Conservation (phyloP, 345 rosid genomes). For the Euphorbia lathyris region DNA sequence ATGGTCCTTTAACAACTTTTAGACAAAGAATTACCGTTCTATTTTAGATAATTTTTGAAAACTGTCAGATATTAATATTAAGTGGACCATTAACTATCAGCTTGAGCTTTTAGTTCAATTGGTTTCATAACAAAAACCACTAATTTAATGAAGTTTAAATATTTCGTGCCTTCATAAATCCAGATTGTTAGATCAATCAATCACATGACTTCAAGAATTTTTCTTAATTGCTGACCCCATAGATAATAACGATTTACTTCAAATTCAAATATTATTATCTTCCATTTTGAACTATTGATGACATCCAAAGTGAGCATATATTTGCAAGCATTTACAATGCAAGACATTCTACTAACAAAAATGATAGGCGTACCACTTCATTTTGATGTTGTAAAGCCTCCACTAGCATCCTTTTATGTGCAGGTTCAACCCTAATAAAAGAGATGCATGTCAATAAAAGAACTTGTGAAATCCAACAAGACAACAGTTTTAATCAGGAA, state of each 20-base stretch:
- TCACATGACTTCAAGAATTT: neutral
- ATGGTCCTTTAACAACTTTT: neutral
- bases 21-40: neutral
- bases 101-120: too few species aligned
- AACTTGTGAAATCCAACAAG: constrained; percentile 11
- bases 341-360: constrained; percentile 4
- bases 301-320: neutral
- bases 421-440: constrained; percentile 84
- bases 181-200: neutral
- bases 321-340: neutral
- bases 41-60: neutral
- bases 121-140: too few species aligned
- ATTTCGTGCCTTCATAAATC: neutral
- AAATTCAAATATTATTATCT: neutral
- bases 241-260: neutral
- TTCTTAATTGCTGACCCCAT: neutral
- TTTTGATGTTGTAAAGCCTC: constrained; percentile 95
- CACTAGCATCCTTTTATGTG: constrained; percentile 97
- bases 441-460: constrained; percentile 10
- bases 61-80: too few species aligned
- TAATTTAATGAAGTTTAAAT: neutral
- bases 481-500: neutral
- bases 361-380: constrained; percentile 71
- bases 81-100: too few species aligned
- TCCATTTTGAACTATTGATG: neutral